phyloP scores from a whole-genome alignment of 305 asterid species.

The Fraxinus velutina region DNA sequence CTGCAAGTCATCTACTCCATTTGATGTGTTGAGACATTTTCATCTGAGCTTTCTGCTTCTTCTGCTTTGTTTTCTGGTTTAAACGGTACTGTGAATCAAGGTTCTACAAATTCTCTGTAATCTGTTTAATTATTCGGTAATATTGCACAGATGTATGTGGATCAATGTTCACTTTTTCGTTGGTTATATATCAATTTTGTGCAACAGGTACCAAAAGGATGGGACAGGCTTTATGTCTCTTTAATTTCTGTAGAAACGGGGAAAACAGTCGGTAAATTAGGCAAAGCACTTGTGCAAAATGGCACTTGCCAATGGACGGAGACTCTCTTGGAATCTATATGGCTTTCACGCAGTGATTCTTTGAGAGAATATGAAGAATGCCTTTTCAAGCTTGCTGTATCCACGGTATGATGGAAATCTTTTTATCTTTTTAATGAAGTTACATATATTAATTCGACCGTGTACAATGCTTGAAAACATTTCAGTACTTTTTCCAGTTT shows the following conservation, averaged over 20 bases:
- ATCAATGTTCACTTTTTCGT: neutral
- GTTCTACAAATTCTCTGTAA: neutral
- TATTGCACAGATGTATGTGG: neutral
- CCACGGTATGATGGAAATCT: constrained; percentile 46
- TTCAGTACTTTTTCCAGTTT: neutral
- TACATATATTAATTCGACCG: neutral
- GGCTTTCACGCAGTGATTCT: constrained; percentile 54
- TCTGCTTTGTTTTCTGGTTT: neutral
- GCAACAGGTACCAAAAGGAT: constrained; percentile 84
- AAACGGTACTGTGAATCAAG: neutral
- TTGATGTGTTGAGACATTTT: neutral
- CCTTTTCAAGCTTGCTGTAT: constrained; percentile 61
- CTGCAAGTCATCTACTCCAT: neutral
- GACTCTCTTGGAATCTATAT: constrained; percentile 59
- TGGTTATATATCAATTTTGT: neutral
- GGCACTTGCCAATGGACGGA: constrained; percentile 86
- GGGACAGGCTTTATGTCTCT: constrained; percentile 75
- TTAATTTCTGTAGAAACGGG: constrained; percentile 65
- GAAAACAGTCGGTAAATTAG: constrained; percentile 57
- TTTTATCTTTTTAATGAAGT: neutral
- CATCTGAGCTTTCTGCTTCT: neutral
- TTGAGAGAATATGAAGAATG: constrained; percentile 58
- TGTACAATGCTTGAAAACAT: neutral
- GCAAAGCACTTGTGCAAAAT: constrained; percentile 63
- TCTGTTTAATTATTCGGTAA: neutral